phyloP scores from a whole-genome alignment of 2,329 filamentous ascomycete genomes.

The Xylariales sp. region DNA sequence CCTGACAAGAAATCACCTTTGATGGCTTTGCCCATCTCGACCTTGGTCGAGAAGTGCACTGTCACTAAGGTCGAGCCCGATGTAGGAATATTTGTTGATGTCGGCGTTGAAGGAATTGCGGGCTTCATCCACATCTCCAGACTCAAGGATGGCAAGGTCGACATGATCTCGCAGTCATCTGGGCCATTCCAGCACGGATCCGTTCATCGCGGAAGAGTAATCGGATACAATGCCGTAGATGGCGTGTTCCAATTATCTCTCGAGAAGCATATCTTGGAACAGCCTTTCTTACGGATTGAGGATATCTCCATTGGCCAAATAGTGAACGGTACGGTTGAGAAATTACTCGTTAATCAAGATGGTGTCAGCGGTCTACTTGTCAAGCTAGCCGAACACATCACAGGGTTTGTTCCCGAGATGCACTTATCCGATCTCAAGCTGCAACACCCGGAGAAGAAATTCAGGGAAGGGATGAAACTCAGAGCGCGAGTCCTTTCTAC shows the following conservation, averaged over 20 bases:
- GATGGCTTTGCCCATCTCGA: conserved; percentile 63
- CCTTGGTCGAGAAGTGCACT: conserved; percentile 70
- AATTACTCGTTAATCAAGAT: conserved; percentile 71
- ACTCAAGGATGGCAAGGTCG: conserved; percentile 84
- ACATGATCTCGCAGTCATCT: conserved; percentile 69
- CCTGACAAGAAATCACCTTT: conserved; percentile 44
- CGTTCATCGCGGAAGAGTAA: conserved; percentile 72
- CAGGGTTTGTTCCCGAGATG: conserved; percentile 80
- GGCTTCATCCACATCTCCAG: conserved; percentile 94
- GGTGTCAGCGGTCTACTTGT: conserved; percentile 79
- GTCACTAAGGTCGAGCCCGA: conserved; percentile 75
- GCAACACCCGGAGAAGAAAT: conserved; percentile 94
- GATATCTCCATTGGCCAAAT: conserved; percentile 79
- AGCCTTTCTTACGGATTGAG: conserved; percentile 85
- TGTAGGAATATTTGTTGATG: conserved; percentile 75
- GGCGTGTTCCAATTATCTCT: conserved; percentile 82
- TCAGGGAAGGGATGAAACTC: conserved; percentile 78
- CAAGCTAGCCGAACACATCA: conserved; percentile 79
- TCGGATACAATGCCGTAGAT: conserved; percentile 85
- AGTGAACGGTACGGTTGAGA: conserved; percentile 79
- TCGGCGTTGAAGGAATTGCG: conserved; percentile 62
- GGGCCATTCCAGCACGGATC: conserved; percentile 77
- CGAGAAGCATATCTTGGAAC: conserved; percentile 75
- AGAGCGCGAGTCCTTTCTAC: conserved; percentile 82
- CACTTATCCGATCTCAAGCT: conserved; percentile 86